These are phyloP conservation scores for Mycocentrospora acerina DNA, from an alignment of 2,329 filamentous ascomycete species.

Conservation along the genomic window DNA sequence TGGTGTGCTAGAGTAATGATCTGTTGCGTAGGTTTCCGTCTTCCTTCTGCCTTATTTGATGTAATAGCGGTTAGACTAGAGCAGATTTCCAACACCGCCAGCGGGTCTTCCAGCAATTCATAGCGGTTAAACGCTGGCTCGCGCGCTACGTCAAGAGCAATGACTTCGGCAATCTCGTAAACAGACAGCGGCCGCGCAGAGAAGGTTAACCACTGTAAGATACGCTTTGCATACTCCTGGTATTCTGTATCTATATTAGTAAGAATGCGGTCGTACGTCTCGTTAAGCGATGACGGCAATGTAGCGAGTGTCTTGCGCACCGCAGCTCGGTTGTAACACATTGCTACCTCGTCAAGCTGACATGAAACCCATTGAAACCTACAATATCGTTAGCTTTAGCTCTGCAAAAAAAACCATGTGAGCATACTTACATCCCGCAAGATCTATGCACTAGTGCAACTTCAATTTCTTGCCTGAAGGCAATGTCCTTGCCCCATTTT, in stretches of 20 bases:
- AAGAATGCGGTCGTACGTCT: conserved; percentile 33
- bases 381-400: conserved; percentile 6
- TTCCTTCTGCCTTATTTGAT: conserved; percentile 1
- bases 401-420: neutral
- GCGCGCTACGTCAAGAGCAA: conserved; percentile 27
- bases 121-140: conserved; percentile 35
- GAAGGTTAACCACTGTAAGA: conserved; percentile 29
- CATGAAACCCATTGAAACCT: conserved; percentile 34
- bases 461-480: conserved; percentile 29
- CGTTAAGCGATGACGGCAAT: conserved; percentile 24
- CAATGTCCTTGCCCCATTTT: conserved; percentile 27
- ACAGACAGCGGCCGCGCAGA: conserved; percentile 20
- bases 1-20: conserved; percentile 32
- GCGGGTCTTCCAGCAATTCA: conserved; percentile 36
- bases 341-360: conserved; percentile 23
- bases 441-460: conserved; percentile 30
- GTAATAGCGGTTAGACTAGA: conserved; percentile 33
- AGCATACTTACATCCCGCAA: conserved; percentile 26
- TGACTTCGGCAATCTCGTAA: conserved; percentile 25
- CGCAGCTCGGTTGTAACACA: conserved; percentile 18
- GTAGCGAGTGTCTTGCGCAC: conserved; percentile 20
- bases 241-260: conserved; percentile 17
- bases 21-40: too few species aligned
- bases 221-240: conserved; percentile 16
- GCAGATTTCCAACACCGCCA: conserved; percentile 32